A percentile compares a stretch with the other conserved stretches of the same genome.
Evolutionary conservation across 1,139 yeast species (phyloP).

Genomic region (Suhomyces panamericanus): DNA sequence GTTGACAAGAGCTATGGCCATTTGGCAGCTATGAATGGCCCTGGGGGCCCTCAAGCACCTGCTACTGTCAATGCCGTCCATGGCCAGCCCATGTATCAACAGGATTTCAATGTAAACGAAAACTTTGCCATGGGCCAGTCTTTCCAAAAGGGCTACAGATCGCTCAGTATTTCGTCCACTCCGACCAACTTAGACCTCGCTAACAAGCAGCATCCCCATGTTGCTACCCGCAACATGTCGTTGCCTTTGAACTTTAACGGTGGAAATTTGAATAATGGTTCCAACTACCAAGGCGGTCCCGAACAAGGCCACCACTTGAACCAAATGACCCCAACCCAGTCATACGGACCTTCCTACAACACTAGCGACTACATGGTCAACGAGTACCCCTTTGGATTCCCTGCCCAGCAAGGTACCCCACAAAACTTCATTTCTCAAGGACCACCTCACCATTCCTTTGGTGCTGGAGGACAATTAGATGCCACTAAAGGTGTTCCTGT

Average conservation of each 20-base stretch:
- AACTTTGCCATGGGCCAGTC: conserved; percentile 1
- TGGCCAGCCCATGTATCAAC: conserved; percentile 7
- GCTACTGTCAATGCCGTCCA: neutral
- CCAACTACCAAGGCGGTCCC: neutral
- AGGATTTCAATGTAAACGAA: conserved; percentile 25
- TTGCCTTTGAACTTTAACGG: conserved; percentile 12
- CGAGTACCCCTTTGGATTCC: conserved; percentile 18
- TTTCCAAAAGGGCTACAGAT: conserved; percentile 7
- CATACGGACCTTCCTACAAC: conserved; percentile 4
- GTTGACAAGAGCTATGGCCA: conserved; percentile 7
- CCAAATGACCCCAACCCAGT: conserved; percentile 2
- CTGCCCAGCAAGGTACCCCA: conserved; percentile 6
- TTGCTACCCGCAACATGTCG: conserved; percentile 13
- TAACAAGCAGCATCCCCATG: neutral
- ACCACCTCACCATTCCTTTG: conserved; percentile 6
- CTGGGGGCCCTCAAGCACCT: conserved; percentile 4
- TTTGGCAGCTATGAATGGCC: conserved; percentile 4
- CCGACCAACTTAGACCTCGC: conserved; percentile 4
- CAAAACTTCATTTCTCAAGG: conserved; percentile 5
- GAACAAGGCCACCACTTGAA: conserved; percentile 2
- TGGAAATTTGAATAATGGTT: neutral
- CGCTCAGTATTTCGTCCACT: conserved; percentile 13
- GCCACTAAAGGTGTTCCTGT: conserved; percentile 1
- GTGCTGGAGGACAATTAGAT: conserved; percentile 9
- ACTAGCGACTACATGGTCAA: conserved; percentile 15